Percentiles rank a stretch among this genome's conserved stretches.
phyloP scores from a whole-genome alignment of 192 early-diverging fungal genomes.

The Rhizophlyctis rosea region DNA sequence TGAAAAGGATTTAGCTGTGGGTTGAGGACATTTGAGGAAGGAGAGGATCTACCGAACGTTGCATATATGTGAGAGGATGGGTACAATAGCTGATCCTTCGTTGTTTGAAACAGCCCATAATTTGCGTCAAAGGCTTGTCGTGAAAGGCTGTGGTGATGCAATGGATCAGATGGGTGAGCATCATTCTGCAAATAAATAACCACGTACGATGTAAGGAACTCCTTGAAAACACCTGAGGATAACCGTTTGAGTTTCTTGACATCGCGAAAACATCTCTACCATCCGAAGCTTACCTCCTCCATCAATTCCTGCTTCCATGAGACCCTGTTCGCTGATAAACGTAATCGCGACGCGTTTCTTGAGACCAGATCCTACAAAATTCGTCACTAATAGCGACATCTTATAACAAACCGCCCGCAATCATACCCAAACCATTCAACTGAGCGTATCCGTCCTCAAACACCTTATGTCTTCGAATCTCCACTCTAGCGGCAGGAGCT shows the following conservation, averaged over 20 bases:
- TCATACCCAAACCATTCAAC: conserved; percentile 60
- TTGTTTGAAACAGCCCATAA: conserved; percentile 43
- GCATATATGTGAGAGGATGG: conserved; percentile 36
- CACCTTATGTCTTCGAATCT: conserved; percentile 68
- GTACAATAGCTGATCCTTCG: conserved; percentile 36
- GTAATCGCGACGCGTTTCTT: conserved; percentile 79
- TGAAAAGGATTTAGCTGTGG: background rate
- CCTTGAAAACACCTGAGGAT: conserved; percentile 91
- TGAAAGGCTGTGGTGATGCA: conserved; percentile 6
- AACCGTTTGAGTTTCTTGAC: no score
- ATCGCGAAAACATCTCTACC: background rate
- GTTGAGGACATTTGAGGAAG: conserved; percentile 7
- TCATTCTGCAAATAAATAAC: conserved; percentile 33
- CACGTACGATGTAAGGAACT: conserved; percentile 79
- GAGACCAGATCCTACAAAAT: conserved; percentile 49
- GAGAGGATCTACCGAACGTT: conserved; percentile 32
- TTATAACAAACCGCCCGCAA: no score
- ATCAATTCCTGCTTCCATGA: conserved; percentile 89
- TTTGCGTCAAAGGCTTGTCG: conserved; percentile 55
- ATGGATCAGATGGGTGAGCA: conserved; percentile 22
- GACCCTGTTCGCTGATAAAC: conserved; percentile 81
- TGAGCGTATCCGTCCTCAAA: conserved; percentile 88
- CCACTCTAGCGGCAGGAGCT: conserved; percentile 40
- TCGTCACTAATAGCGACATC: no score
- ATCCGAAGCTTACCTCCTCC: conserved; percentile 59